phyloP scores from a whole-genome alignment of 2,329 filamentous ascomycete species.

The Colletotrichum coccodes region DNA sequence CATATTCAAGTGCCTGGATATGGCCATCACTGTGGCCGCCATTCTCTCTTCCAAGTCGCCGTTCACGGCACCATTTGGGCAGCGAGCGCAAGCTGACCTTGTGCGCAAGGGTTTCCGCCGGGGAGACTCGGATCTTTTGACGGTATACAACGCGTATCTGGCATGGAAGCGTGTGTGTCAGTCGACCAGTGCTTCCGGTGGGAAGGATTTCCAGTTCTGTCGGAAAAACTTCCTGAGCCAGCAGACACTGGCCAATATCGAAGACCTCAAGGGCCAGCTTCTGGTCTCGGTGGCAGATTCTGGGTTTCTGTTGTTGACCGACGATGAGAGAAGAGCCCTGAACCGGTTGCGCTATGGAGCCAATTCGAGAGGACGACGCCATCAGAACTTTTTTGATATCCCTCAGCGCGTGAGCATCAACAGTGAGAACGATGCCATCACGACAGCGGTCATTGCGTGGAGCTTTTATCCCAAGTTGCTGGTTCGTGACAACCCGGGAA shows the following conservation, averaged over 20 bases:
- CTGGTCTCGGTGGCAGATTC: constrained; percentile 87
- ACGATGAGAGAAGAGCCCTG: constrained; percentile 76
- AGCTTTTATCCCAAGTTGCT: constrained; percentile 96
- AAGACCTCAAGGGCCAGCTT: constrained; percentile 94
- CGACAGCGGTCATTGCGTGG: constrained; percentile 87
- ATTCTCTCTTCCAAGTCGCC: constrained; percentile 95
- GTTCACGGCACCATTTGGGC: constrained; percentile 87
- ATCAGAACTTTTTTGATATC: constrained; percentile 83
- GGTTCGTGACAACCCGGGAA: constrained; percentile 74
- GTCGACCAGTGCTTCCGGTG: constrained; percentile 62
- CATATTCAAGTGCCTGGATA: constrained; percentile 91
- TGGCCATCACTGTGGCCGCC: constrained; percentile 89
- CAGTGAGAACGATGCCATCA: constrained; percentile 82
- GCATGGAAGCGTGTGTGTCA: constrained; percentile 88
- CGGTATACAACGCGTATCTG: constrained; percentile 91
- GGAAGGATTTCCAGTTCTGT: constrained; percentile 89
- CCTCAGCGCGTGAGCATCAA: constrained; percentile 80
- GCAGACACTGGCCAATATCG: constrained; percentile 91
- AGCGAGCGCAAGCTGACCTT: constrained; percentile 83
- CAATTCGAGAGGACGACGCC: constrained; percentile 62
- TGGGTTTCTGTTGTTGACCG: constrained; percentile 80
- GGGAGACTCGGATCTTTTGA: constrained; percentile 91
- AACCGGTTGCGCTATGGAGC: constrained; percentile 73
- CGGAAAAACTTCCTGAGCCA: constrained; percentile 92
- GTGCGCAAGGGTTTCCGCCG: constrained; percentile 82